Base-by-base conservation (phyloP, 139 green algal genomes). In the Mesotaenium endlicherianum region DNA sequence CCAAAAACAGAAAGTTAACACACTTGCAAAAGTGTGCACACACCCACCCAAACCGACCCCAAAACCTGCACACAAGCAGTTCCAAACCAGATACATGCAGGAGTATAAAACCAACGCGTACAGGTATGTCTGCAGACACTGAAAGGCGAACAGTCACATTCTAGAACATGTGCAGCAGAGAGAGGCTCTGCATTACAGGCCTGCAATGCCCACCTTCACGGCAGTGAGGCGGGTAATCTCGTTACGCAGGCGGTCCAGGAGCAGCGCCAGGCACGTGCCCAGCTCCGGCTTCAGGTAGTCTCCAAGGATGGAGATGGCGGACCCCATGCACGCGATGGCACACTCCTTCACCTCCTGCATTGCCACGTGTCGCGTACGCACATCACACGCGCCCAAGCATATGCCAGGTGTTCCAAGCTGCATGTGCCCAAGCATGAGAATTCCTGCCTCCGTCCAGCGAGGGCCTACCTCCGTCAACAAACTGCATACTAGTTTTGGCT, bases 171-270 rank as follows among this genome's bases (percentile, higher is more conserved):
- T 78, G 36, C 6, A 78, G 4, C 36, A 17, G 5, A 78, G 47
- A 49, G 31, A 49, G 6, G 8, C 4, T 78, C n/a, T n/a, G n/a
- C n/a, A n/a, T n/a, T n/a, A n/a, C n/a, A n/a, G n/a, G 70, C 39
- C n/a, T 31, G 70, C 41, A 49, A 78, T 78, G 45, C 39, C 16
- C 36, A 87, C 95, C 64, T 94, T 93, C 4, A 98, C 93, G 0
- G 94, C 93, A 1, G 93, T 82, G 47, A 97, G 89, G 5, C 95
- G 90, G 0, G 95, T 98, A 38, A 94, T 94, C 80, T 98, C 95
- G 80, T 97, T 98, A 41, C 88, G 89, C 86, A 97, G 82, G 16
- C 94, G 89, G 6, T 98, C 93, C 75, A 98, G 87, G 78, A 98
- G 86, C 64, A 95, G 50, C 16, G 85, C 70, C 79, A 96, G 83